Conservation (phyloP, 768 basidiomycete genomes). For the Boletus vinaceobasis region DNA sequence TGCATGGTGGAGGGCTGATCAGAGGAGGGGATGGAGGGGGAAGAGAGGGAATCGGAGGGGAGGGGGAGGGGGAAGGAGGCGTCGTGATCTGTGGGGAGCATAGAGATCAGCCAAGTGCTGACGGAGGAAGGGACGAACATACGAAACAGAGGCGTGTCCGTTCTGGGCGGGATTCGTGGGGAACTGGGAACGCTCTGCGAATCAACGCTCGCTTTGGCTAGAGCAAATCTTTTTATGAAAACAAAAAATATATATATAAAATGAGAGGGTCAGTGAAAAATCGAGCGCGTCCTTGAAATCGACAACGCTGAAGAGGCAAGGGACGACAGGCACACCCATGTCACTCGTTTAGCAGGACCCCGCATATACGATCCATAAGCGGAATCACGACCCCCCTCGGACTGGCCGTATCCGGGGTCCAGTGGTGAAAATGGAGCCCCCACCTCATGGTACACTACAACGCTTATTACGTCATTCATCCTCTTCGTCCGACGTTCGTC, state of each 20-base stretch:
- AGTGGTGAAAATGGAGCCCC: neutral
- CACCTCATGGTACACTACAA: slow-evolving; percentile 26
- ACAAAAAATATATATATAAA: neutral
- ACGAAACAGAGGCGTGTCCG: neutral
- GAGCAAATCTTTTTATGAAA: slow-evolving; percentile 15
- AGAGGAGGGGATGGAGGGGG: slow-evolving; percentile 8
- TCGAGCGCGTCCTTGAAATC: neutral
- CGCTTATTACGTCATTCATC: slow-evolving; percentile 6
- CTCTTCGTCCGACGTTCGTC: neutral
- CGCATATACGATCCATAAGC: too few relatives aligned
- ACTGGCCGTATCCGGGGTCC: slow-evolving; percentile 16
- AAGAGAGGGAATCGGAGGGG: slow-evolving; percentile 14
- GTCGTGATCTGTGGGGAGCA: neutral
- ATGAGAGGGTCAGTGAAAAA: neutral
- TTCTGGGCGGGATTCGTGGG: slow-evolving; percentile 3
- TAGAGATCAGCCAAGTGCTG: neutral
- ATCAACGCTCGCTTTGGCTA: slow-evolving; percentile 8
- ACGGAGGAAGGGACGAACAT: neutral
- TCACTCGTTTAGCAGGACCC: slow-evolving; percentile 13
- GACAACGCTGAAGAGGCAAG: slow-evolving; percentile 19
- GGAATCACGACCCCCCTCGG: slow-evolving; percentile 28
- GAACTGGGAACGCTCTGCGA: neutral
- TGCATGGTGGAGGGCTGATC: slow-evolving; percentile 23
- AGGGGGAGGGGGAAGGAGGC: slow-evolving; percentile 11
- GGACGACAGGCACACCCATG: slow-evolving; percentile 11